phyloP scores from a whole-genome alignment of 106 monocot species.

The Apostasia shenzhenica region DNA sequence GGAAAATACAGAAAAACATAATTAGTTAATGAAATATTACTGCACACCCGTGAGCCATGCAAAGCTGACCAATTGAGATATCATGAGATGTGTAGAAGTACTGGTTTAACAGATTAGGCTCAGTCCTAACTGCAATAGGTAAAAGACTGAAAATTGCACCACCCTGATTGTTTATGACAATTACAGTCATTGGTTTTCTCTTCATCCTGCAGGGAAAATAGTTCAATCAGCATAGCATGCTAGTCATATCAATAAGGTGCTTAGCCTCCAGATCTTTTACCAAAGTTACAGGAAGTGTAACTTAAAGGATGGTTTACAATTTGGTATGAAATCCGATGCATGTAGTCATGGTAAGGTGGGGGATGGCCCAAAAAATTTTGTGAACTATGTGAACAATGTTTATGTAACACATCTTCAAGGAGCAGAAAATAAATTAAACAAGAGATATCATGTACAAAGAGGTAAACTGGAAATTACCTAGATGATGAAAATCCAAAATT shows the following conservation, averaged over 20 bases:
- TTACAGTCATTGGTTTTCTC: conserved; percentile 72
- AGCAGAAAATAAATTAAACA: neutral
- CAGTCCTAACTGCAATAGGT: conserved; percentile 58
- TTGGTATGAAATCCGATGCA: no score
- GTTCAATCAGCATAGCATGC: neutral
- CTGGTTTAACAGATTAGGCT: conserved; percentile 32
- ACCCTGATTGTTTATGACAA: conserved; percentile 92
- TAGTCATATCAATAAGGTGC: neutral
- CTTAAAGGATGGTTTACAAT: no score
- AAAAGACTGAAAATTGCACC: conserved; percentile 92
- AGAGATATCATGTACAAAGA: no score
- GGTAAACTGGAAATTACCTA: no score
- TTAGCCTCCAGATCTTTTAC: no score
- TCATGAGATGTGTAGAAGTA: conserved; percentile 89
- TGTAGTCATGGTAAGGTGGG: no score
- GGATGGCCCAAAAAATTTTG: no score
- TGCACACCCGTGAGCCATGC: conserved; percentile 71
- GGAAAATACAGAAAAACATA: neutral
- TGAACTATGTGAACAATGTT: neutral
- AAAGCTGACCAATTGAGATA: conserved; percentile 57
- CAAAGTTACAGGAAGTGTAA: no score
- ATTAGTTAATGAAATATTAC: neutral
- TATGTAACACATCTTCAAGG: neutral
- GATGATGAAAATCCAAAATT: no score
- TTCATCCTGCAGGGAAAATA: conserved; percentile 32